Evolutionary conservation across 1,284 basidiomycete genomes (phyloP).

Genomic region (Puccinia horiana): DNA sequence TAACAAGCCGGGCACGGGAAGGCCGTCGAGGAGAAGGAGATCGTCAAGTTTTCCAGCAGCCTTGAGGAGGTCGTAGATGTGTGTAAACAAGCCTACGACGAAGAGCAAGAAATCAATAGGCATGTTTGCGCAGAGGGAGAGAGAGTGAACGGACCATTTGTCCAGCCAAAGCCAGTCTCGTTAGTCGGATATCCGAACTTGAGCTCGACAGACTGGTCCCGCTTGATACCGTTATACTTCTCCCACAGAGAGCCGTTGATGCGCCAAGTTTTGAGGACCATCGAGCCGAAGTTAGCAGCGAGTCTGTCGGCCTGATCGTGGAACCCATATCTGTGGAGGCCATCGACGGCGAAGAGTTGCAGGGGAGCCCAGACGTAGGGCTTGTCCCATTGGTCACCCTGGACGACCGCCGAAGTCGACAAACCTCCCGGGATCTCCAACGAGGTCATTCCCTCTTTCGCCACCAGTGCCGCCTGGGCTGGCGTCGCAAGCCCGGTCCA

Average conservation of each 20-base stretch:
- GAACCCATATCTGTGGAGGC: slow-evolving; percentile 25
- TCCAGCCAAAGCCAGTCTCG: slow-evolving; percentile 45
- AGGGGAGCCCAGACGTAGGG: slow-evolving; percentile 44
- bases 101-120: background rate
- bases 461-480: background rate
- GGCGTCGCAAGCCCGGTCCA: slow-evolving; percentile 33
- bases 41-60: slow-evolving; percentile 21
- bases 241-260: slow-evolving; percentile 28
- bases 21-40: slow-evolving; percentile 1
- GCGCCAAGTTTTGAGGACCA: slow-evolving; percentile 45
- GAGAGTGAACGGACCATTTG: slow-evolving; percentile 28
- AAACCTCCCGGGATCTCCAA: slow-evolving; percentile 24
- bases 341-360: slow-evolving; percentile 43
- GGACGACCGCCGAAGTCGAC: slow-evolving; percentile 9
- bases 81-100: slow-evolving; percentile 22
- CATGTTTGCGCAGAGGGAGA: background rate
- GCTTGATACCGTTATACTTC: slow-evolving; percentile 30
- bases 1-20: background rate
- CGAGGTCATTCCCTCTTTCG: background rate
- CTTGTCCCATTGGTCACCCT: slow-evolving; percentile 44
- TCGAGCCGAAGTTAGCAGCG: slow-evolving; percentile 32
- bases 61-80: slow-evolving; percentile 32
- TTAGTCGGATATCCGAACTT: slow-evolving; percentile 46
- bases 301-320: slow-evolving; percentile 3
- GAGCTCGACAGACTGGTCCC: slow-evolving; percentile 30